These are phyloP conservation scores for Coccomyxa sp. DNA, from an alignment of 139 green algal genomes.

Conservation along the genomic window DNA sequence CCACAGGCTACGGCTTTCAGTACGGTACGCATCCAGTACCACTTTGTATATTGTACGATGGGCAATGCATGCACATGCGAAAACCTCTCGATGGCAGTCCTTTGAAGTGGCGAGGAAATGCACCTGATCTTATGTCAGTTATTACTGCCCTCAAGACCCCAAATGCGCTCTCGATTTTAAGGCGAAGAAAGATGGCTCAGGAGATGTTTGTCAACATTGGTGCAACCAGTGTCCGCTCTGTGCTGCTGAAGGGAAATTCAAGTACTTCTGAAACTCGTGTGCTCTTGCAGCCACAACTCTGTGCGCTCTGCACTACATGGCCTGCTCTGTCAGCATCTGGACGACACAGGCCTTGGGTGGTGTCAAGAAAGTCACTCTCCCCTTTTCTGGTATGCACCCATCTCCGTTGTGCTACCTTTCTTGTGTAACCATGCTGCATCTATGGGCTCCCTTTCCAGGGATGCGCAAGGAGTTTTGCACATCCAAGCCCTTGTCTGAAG, in stretches of 20 bases:
- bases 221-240: neutral
- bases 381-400: slow-evolving; percentile 8
- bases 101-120: neutral
- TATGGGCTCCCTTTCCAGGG: no score
- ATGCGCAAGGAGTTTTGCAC: no score
- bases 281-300: slow-evolving; percentile 41
- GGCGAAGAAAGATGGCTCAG: neutral
- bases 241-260: neutral
- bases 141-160: no score
- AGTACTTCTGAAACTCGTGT: neutral
- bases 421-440: neutral
- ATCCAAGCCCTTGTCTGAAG: neutral
- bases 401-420: neutral
- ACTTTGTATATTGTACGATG: neutral
- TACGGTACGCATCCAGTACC: slow-evolving; percentile 13
- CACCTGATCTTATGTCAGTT: neutral
- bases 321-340: slow-evolving; percentile 40
- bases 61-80: neutral
- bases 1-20: slow-evolving; percentile 32
- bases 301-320: slow-evolving; percentile 57
- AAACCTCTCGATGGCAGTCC: neutral
- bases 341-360: slow-evolving; percentile 18
- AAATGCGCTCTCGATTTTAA: neutral
- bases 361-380: slow-evolving; percentile 33
- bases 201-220: neutral